These are phyloP conservation scores for Thielaviopsis euricoi DNA, from an alignment of 2,329 filamentous ascomycete species.

Conservation along the genomic window DNA sequence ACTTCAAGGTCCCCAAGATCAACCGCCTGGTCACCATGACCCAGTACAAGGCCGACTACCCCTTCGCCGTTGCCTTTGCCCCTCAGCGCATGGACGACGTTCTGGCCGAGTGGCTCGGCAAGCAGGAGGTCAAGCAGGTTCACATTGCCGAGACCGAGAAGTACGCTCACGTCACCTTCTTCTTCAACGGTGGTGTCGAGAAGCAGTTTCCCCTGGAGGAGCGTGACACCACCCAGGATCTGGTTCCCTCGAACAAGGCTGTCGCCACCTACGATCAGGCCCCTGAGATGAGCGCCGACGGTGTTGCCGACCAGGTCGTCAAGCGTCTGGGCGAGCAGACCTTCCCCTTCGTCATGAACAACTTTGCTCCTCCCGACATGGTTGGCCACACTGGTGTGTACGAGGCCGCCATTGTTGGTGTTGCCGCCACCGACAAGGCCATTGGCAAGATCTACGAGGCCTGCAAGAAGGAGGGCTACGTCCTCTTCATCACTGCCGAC, in stretches of 20 bases:
- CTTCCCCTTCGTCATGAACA: constrained; percentile 99
- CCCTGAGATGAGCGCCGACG: constrained; percentile 88
- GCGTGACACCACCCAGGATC: constrained; percentile 63
- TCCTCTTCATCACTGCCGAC: constrained; percentile 89
- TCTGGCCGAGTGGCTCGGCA: constrained; percentile 89
- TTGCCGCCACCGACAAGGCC: constrained; percentile 76
- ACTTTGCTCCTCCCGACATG: constrained; percentile 99
- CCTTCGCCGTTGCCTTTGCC: constrained; percentile 80
- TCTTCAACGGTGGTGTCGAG: constrained; percentile 98
- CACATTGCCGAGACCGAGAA: constrained; percentile 98
- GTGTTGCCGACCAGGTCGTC: constrained; percentile 73
- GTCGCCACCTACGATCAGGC: constrained; percentile 91
- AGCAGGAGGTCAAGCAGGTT: constrained; percentile 79
- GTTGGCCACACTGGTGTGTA: constrained; percentile 97
- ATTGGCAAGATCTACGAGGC: constrained; percentile 86
- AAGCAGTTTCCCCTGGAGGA: constrained; percentile 87
- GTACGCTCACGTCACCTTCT: constrained; percentile 98
- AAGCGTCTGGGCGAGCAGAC: constrained; percentile 73
- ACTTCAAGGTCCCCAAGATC: constrained; percentile 89
- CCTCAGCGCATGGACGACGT: constrained; percentile 96
- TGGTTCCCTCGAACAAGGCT: constrained; percentile 73
- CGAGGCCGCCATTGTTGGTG: constrained; percentile 76
- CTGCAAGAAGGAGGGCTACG: constrained; percentile 84
- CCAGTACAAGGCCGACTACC: constrained; percentile 89
- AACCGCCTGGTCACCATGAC: constrained; percentile 86